These are phyloP conservation scores for Rhodofomes roseus DNA, from an alignment of 1,284 basidiomycete species.

Conservation along the genomic window DNA sequence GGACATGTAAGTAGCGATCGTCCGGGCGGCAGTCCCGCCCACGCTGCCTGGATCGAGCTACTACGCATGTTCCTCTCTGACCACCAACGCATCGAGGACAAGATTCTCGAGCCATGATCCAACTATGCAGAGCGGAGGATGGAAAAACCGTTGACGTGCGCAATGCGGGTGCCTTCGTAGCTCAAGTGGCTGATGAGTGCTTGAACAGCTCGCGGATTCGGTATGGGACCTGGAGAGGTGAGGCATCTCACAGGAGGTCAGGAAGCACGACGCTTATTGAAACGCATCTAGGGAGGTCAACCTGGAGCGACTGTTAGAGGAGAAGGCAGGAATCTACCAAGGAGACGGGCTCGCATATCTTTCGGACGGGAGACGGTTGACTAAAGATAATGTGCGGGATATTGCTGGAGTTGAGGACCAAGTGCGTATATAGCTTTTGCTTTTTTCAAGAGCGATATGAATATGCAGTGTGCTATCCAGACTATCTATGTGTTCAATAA, in stretches of 20 bases:
- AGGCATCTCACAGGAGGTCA: not conserved
- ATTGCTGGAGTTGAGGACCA: constrained; percentile 69
- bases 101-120: constrained; percentile 45
- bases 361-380: constrained; percentile 68
- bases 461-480: too few species aligned
- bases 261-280: constrained; percentile 7
- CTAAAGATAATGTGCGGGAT: constrained; percentile 66
- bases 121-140: constrained; percentile 73
- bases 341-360: constrained; percentile 72
- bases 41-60: not conserved
- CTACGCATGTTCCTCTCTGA: not conserved
- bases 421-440: constrained; percentile 34
- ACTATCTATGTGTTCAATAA: constrained; percentile 80
- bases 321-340: constrained; percentile 63
- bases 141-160: constrained; percentile 53
- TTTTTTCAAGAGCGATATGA: too few species aligned
- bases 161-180: not conserved
- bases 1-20: not conserved
- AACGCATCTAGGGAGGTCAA: constrained; percentile 46
- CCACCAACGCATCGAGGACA: not conserved
- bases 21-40: not conserved
- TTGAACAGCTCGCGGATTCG: constrained; percentile 53
- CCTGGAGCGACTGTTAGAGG: constrained; percentile 61
- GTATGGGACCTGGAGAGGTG: constrained; percentile 74
- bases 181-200: not conserved